phyloP scores from a whole-genome alignment of 495 filamentous ascomycete species.

The Tetracladium setigerum region DNA sequence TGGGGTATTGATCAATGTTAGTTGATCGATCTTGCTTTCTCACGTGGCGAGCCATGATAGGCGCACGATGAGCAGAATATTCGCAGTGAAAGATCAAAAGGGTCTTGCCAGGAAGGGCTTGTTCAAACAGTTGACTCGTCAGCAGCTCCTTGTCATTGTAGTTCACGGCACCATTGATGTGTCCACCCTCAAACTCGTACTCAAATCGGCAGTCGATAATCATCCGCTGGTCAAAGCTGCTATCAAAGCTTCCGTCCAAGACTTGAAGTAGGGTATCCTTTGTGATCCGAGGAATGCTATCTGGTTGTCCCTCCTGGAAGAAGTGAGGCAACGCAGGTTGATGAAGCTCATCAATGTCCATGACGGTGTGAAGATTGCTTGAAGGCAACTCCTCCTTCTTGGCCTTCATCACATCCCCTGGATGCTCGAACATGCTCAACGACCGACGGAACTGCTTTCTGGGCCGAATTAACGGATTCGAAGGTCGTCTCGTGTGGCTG shows the following conservation, averaged over 20 bases:
- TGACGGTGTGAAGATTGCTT: slow-evolving; percentile 56
- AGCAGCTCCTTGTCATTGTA: slow-evolving; percentile 91
- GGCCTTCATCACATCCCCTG: slow-evolving; percentile 73
- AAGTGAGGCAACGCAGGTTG: slow-evolving; percentile 77
- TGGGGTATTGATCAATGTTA: slow-evolving; percentile 79
- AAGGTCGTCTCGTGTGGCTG: slow-evolving; percentile 39
- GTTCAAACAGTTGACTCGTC: slow-evolving; percentile 65
- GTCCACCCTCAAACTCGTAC: slow-evolving; percentile 96
- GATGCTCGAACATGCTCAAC: slow-evolving; percentile 94
- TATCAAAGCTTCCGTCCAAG: slow-evolving; percentile 76
- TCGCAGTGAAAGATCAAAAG: slow-evolving; percentile 95
- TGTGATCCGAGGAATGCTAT: slow-evolving; percentile 80
- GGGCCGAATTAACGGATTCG: slow-evolving; percentile 65
- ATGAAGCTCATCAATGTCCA: slow-evolving; percentile 67
- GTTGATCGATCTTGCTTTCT: slow-evolving; percentile 76
- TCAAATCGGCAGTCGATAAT: slow-evolving; percentile 97
- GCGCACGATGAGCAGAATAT: slow-evolving; percentile 95
- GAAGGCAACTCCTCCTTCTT: slow-evolving; percentile 51
- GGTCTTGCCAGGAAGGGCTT: slow-evolving; percentile 51
- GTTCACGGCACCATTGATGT: slow-evolving; percentile 88
- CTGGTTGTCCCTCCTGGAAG: slow-evolving; percentile 68
- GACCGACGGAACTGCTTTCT: slow-evolving; percentile 86
- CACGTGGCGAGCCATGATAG: slow-evolving; percentile 87
- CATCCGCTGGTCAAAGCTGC: slow-evolving; percentile 65
- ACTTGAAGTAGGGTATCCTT: slow-evolving; percentile 71